A percentile compares a stretch with the other conserved stretches of the same genome.
Evolutionary conservation across 176 grass and related monocot species (phyloP).

Genomic region (Oryza australiensis): DNA sequence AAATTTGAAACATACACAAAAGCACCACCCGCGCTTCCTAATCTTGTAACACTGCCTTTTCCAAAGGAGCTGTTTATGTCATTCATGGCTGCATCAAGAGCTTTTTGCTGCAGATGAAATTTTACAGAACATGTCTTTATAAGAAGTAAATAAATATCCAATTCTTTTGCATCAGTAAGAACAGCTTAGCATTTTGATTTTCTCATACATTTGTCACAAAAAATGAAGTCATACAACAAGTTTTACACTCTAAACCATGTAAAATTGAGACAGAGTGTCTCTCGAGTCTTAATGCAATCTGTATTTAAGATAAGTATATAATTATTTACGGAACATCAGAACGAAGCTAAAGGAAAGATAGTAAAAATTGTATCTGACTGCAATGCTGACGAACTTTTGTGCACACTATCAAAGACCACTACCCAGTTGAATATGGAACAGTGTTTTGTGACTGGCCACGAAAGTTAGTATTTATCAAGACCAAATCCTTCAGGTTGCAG

Average conservation of each 20-base stretch:
- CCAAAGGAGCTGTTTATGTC: slow-evolving; percentile 99
- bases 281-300: background rate
- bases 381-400: background rate
- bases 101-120: slow-evolving; percentile 78
- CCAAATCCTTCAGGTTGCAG: background rate
- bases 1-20: slow-evolving; percentile 66
- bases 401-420: background rate
- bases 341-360: slow-evolving; percentile 8
- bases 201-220: background rate
- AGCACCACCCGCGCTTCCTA: slow-evolving; percentile 92
- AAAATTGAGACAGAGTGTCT: background rate
- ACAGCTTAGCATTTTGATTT: slow-evolving; percentile 9
- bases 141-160: slow-evolving; percentile 22
- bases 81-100: slow-evolving; percentile 91
- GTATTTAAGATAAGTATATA: background rate
- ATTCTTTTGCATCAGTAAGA: slow-evolving; percentile 7
- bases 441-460: background rate
- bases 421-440: background rate
- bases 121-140: slow-evolving; percentile 14
- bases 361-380: background rate
- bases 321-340: background rate
- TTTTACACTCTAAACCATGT: background rate
- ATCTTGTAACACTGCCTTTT: slow-evolving; percentile 96
- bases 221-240: background rate
- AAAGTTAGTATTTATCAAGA: background rate